A percentile compares a stretch with the other conserved stretches of the same genome.
phyloP scores from a whole-genome alignment of 495 filamentous ascomycete genomes.

The Hyphodiscus hymeniophilus region DNA sequence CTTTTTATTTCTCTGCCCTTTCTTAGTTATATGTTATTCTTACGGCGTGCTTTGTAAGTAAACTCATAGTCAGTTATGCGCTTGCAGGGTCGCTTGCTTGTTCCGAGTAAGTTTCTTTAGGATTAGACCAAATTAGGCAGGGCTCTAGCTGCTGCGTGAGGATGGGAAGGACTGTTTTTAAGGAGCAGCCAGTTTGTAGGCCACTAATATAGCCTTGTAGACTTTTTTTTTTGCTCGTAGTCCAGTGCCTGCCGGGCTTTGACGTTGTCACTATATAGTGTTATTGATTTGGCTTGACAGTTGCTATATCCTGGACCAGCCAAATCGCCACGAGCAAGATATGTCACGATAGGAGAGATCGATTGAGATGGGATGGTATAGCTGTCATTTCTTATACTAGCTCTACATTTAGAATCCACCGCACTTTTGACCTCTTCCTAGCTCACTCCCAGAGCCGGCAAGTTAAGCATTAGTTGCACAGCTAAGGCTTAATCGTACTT shows the following conservation, averaged over 20 bases:
- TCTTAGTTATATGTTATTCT: slow-evolving; percentile 1
- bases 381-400: slow-evolving; percentile 14
- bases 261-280: slow-evolving; percentile 11
- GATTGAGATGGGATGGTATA: slow-evolving; percentile 11
- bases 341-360: slow-evolving; percentile 14
- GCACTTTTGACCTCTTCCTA: slow-evolving; percentile 6
- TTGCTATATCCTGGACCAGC: slow-evolving; percentile 11
- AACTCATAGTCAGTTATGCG: neutral
- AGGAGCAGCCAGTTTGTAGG: neutral
- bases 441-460: slow-evolving; percentile 3
- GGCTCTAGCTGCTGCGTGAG: slow-evolving; percentile 9
- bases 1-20: slow-evolving; percentile 13
- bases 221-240: slow-evolving; percentile 6
- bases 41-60: neutral
- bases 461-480: slow-evolving; percentile 2
- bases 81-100: slow-evolving; percentile 10
- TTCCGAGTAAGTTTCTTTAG: slow-evolving; percentile 16
- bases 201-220: slow-evolving; percentile 1
- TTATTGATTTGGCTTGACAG: slow-evolving; percentile 11
- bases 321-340: slow-evolving; percentile 12
- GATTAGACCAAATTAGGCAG: slow-evolving; percentile 12
- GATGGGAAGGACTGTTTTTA: slow-evolving; percentile 11
- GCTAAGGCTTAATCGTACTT: slow-evolving; percentile 6
- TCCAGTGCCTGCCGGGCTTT: slow-evolving; percentile 11
- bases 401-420: slow-evolving; percentile 14